These are phyloP conservation scores for Chionographis japonica DNA, from an alignment of 106 monocot genomes.

Conservation along the genomic window DNA sequence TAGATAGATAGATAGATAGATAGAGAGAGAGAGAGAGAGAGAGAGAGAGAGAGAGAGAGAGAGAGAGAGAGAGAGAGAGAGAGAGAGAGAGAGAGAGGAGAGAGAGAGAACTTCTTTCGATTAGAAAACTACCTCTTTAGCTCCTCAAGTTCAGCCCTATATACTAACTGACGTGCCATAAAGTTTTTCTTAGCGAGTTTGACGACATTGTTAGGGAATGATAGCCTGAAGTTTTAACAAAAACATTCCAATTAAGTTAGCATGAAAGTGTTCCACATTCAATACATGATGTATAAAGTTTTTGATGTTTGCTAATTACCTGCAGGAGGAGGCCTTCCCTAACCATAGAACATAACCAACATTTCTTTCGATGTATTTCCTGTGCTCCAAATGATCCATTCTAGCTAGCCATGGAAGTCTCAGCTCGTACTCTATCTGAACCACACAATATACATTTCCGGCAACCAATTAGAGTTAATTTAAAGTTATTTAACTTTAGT, in stretches of 20 bases:
- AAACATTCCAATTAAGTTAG: too few species aligned
- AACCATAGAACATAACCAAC: constrained; percentile 1
- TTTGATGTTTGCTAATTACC: background rate
- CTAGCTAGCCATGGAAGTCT: constrained; percentile 24
- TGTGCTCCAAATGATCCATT: constrained; percentile 33
- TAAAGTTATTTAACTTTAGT: too few species aligned
- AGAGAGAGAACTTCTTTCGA: too few species aligned
- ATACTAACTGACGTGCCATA: too few species aligned
- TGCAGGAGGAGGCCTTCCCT: constrained; percentile 15
- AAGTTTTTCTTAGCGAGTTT: too few species aligned
- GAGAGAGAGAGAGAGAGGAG: background rate
- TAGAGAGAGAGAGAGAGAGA: background rate
- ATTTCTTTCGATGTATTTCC: constrained; percentile 16
- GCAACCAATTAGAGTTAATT: too few species aligned
- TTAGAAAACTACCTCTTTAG: constrained; percentile 8
- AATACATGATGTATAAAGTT: too few species aligned
- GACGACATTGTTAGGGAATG: too few species aligned
- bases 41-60: too few species aligned
- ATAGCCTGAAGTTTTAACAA: too few species aligned
- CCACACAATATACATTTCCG: background rate
- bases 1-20: background rate
- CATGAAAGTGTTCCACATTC: too few species aligned
- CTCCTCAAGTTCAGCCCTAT: constrained; percentile 16
- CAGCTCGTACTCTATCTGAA: constrained; percentile 22
- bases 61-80: background rate